These are phyloP conservation scores for Asterophora parasitica DNA, from an alignment of 768 basidiomycete species.

Conservation along the genomic window DNA sequence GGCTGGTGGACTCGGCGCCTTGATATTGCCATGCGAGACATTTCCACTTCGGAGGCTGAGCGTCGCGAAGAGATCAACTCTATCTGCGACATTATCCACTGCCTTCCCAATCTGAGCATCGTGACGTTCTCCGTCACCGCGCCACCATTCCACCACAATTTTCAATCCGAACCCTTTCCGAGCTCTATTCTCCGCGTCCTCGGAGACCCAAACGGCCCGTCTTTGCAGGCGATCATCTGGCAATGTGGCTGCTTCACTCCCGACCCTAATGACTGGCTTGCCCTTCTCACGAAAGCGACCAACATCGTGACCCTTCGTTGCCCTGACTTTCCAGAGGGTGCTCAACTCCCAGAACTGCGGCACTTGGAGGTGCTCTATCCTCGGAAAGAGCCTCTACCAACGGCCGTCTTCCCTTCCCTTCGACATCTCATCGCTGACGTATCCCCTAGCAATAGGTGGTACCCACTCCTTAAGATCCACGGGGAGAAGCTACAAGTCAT, in stretches of 20 bases:
- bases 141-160: not conserved
- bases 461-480: conserved; percentile 4
- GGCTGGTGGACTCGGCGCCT: conserved; percentile 17
- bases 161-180: not conserved
- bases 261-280: not conserved
- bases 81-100: conserved; percentile 11
- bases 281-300: conserved; percentile 7
- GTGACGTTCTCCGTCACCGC: conserved; percentile 4
- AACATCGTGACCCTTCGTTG: conserved; percentile 8
- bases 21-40: conserved; percentile 17
- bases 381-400: not conserved
- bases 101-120: conserved; percentile 17
- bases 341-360: not conserved
- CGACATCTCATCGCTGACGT: conserved; percentile 8
- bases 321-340: not conserved
- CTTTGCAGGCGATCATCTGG: conserved; percentile 12
- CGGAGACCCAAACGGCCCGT: conserved; percentile 2
- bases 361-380: conserved; percentile 4
- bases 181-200: conserved; percentile 6
- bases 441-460: not conserved
- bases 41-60: not conserved
- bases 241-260: not conserved
- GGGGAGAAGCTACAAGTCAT: conserved; percentile 12
- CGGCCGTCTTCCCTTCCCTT: conserved; percentile 10
- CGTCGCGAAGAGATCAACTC: not conserved